Percentiles rank a stretch among this genome's conserved stretches.
Evolutionary conservation across 1,284 basidiomycete genomes (phyloP).

Genomic region (Ceratobasidium sp.): DNA sequence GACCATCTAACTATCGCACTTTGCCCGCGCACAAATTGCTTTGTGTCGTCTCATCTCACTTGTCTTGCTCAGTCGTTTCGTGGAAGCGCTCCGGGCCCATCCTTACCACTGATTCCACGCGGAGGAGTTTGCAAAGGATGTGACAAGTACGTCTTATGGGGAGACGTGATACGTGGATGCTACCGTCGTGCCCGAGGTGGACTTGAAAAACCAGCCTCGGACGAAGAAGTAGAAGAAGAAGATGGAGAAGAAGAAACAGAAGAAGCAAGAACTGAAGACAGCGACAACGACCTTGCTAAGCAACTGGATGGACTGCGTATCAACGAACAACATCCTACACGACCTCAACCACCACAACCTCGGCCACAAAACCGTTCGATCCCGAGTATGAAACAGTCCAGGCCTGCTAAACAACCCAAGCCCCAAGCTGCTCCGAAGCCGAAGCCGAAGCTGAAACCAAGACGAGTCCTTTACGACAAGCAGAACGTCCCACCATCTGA

Average conservation of each 20-base stretch:
- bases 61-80: constrained; percentile 68
- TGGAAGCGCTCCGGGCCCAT: constrained; percentile 47
- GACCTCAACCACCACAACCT: background rate
- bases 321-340: background rate
- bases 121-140: constrained; percentile 71
- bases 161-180: constrained; percentile 73
- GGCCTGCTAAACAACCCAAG: background rate
- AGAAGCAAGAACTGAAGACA: background rate
- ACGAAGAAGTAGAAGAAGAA: constrained; percentile 44
- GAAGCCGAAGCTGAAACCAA: background rate
- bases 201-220: constrained; percentile 47
- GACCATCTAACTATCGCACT: constrained; percentile 64
- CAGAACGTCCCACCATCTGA: background rate
- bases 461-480: background rate
- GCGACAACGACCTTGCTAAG: background rate
- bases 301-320: background rate
- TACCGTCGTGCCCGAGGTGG: constrained; percentile 65
- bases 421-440: background rate
- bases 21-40: constrained; percentile 64
- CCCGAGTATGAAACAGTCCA: background rate
- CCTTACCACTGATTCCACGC: constrained; percentile 65
- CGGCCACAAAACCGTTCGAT: background rate
- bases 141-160: constrained; percentile 69
- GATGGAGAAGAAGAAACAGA: constrained; percentile 35
- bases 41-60: constrained; percentile 68